Evolutionary conservation across 371 early-diverging fungal genomes (phyloP), one percentile per base, ranked within the genome.

Genomic region (Lichtheimia hyalospora): DNA sequence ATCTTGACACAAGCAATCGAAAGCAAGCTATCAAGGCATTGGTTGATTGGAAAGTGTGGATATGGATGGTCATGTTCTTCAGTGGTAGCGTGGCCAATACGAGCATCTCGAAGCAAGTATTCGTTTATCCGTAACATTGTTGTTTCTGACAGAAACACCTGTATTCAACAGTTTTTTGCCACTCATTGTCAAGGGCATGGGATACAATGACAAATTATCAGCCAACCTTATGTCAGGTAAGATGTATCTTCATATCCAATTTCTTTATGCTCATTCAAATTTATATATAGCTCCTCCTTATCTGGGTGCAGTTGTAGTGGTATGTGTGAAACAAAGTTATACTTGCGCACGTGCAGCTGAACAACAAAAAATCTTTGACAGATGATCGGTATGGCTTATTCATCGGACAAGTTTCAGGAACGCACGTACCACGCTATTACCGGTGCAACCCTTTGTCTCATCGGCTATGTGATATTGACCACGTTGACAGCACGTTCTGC

Each of bases 41-140:
- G 1, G 67, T 68, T 0, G 79, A 79, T 21, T 73, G 75, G 74
- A 79, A 79, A 58, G 74, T 79, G 5, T 79, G 79, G 79, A 49
- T 75, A 21, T 79, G 75, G 64, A 79, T 79, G 79, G 12, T 75
- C 52, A 79, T 79, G 74, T 79, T 79, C 50, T 79, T 79, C 42
- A 71, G 75, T 58, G 79, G 79, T 18, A 75, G 75, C 53, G 79
- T 79, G 7, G 75, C 79, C 13, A 79, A 79, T 21, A 79, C 79
- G 1, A 75, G 75, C 23, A 63, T 79, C 39, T 79, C 79, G 49
- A 79, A 79, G 79, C 71, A 70, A 69, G 62, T 27, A 3, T 1
- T 23, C 46, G 25, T 50, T 52, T 24, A 21, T 18, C 40, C 40
- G 34, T 52, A 21, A 0, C n/a, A 57, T 23, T 0, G 20, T 6